Conservation (phyloP, 805 yeast species). For the Kodamaea hsintzibuensis region DNA sequence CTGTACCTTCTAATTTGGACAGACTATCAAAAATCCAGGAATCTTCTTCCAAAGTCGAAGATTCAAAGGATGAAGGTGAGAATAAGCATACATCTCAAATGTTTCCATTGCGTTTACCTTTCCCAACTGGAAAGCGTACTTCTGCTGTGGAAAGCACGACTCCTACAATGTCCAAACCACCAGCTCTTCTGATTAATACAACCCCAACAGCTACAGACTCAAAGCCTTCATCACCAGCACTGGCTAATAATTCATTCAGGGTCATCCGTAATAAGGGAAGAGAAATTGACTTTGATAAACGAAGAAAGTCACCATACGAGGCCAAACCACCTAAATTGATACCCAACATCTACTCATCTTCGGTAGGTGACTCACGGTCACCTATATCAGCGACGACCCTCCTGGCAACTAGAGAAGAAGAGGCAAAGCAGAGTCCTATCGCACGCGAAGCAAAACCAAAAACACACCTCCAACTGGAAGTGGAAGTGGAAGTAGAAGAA, state of each 20-base stretch:
- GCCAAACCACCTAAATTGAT: slow-evolving; percentile 40
- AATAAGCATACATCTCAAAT: not conserved
- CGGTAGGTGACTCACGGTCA: slow-evolving; percentile 33
- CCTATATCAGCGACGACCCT: slow-evolving; percentile 40
- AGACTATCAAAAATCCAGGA: slow-evolving; percentile 10
- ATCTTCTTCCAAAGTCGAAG: not conserved
- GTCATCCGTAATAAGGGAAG: slow-evolving; percentile 64
- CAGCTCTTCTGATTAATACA: slow-evolving; percentile 20
- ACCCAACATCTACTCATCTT: slow-evolving; percentile 36
- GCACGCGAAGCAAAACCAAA: not conserved
- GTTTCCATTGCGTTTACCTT: slow-evolving; percentile 20
- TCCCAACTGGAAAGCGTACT: slow-evolving; percentile 6
- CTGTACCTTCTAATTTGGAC: not conserved
- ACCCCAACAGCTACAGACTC: not conserved
- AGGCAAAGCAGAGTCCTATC: not conserved
- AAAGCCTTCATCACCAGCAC: not conserved
- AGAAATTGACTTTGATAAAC: slow-evolving; percentile 80
- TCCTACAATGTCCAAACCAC: slow-evolving; percentile 10
- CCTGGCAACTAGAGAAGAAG: slow-evolving; percentile 8
- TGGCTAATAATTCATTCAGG: slow-evolving; percentile 49
- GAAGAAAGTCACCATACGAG: slow-evolving; percentile 73
- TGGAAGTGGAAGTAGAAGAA: too few species aligned
- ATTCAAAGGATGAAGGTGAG: not conserved
- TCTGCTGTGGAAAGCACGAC: slow-evolving; percentile 7
- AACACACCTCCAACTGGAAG: not conserved